Percentiles rank a stretch among this genome's conserved stretches.
These are phyloP conservation scores for Peniophora sp. DNA, from an alignment of 1,284 basidiomycete species.

Conservation along the genomic window DNA sequence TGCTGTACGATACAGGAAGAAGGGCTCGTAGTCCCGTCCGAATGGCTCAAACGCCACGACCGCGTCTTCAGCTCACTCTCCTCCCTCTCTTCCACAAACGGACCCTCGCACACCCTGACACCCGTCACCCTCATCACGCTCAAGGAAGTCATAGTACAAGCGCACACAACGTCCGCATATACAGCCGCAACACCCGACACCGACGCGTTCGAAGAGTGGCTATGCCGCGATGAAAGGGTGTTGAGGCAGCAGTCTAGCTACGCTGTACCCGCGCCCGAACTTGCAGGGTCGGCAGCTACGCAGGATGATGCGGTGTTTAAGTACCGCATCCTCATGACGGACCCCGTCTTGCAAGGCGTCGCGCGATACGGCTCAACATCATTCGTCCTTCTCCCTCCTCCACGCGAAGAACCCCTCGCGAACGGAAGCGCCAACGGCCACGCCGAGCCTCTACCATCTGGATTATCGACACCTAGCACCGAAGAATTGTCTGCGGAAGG, in stretches of 20 bases:
- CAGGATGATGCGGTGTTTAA: slow-evolving; percentile 9
- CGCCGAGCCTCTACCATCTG: neutral
- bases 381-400: slow-evolving; percentile 43
- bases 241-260: slow-evolving; percentile 43
- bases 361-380: slow-evolving; percentile 43
- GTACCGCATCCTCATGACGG: slow-evolving; percentile 39
- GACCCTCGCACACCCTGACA: slow-evolving; percentile 27
- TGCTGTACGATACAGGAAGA: neutral
- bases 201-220: slow-evolving; percentile 29
- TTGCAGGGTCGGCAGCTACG: neutral
- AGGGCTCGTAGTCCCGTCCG: slow-evolving; percentile 4
- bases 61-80: slow-evolving; percentile 3
- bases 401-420: slow-evolving; percentile 13
- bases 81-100: slow-evolving; percentile 16
- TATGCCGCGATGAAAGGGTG: slow-evolving; percentile 31
- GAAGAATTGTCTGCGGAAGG: slow-evolving; percentile 18
- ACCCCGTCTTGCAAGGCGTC: slow-evolving; percentile 71
- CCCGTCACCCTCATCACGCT: slow-evolving; percentile 16
- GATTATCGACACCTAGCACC: slow-evolving; percentile 6
- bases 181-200: slow-evolving; percentile 13
- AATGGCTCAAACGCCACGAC: slow-evolving; percentile 4
- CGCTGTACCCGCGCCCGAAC: slow-evolving; percentile 14
- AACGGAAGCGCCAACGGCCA: slow-evolving; percentile 3
- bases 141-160: slow-evolving; percentile 23
- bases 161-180: slow-evolving; percentile 18